Evolutionary conservation across 768 basidiomycete genomes (phyloP).

Genomic region (Cystobasidium onofrii): DNA sequence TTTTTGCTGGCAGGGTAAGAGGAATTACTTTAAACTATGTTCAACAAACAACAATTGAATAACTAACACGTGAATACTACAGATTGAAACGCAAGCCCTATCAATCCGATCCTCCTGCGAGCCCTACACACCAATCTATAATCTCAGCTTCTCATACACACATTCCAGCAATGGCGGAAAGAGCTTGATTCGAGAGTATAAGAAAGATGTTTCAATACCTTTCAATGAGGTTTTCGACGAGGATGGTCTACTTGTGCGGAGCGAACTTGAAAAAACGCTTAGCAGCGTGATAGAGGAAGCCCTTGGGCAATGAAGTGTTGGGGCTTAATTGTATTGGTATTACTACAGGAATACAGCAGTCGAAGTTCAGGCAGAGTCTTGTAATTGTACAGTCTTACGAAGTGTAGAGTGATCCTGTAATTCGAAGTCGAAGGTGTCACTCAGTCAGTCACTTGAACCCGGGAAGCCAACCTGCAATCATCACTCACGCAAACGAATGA

Average conservation of each 20-base stretch:
- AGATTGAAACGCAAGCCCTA: conserved; percentile 88
- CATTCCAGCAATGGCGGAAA: conserved; percentile 79
- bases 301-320: not conserved
- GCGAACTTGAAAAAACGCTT: conserved; percentile 68
- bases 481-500: not conserved
- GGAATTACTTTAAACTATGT: too few species aligned
- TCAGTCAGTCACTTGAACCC: too few species aligned
- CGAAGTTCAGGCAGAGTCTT: not conserved
- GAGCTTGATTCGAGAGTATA: conserved; percentile 63
- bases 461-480: too few species aligned
- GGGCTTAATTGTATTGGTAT: not conserved
- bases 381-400: not conserved
- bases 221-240: conserved; percentile 68
- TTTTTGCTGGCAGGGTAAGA: conserved; percentile 73
- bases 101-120: conserved; percentile 63
- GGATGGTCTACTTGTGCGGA: conserved; percentile 68
- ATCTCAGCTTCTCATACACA: conserved; percentile 60
- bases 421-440: too few species aligned
- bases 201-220: conserved; percentile 55
- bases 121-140: conserved; percentile 60
- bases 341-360: not conserved
- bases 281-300: conserved; percentile 47
- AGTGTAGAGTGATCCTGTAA: too few species aligned
- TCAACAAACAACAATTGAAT: too few species aligned
- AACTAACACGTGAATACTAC: too few species aligned